phyloP scores from a whole-genome alignment of 345 rosid species.

The Eucalyptus lansdowneana region DNA sequence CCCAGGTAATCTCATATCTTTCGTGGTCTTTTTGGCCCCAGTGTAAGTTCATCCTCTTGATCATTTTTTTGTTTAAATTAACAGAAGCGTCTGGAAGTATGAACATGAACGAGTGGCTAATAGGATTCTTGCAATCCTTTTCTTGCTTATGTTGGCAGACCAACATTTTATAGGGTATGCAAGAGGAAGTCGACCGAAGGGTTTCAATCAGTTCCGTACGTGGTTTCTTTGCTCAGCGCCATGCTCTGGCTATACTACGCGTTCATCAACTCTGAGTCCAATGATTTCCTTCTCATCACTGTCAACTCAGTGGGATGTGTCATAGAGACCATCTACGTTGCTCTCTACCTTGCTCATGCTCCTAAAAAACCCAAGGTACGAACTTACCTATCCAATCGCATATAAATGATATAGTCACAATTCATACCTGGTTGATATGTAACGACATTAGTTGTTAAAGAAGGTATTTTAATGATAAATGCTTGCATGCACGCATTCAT shows the following conservation, averaged over 20 bases:
- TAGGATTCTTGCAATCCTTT: background rate
- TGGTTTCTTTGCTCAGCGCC: slow-evolving; percentile 34
- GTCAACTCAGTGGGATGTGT: slow-evolving; percentile 76
- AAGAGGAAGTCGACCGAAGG: slow-evolving; percentile 57
- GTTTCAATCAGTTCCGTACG: slow-evolving; percentile 55
- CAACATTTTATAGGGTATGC: slow-evolving; percentile 42
- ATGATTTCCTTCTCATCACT: slow-evolving; percentile 64
- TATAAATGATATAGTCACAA: background rate
- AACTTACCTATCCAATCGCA: background rate
- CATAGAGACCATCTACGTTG: slow-evolving; percentile 54
- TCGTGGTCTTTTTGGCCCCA: slow-evolving; percentile 52
- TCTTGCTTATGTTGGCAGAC: slow-evolving; percentile 10
- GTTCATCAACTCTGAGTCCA: slow-evolving; percentile 15
- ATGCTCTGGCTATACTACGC: slow-evolving; percentile 61
- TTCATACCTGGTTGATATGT: background rate
- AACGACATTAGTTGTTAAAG: background rate
- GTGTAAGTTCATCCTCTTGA: slow-evolving; percentile 29
- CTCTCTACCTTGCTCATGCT: slow-evolving; percentile 53
- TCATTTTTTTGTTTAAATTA: background rate
- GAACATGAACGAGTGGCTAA: background rate
- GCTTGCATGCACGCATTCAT: background rate
- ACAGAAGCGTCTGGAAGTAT: background rate
- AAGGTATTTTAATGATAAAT: background rate
- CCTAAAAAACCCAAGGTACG: slow-evolving; percentile 39
- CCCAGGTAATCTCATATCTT: slow-evolving; percentile 58